These are phyloP conservation scores for Fusarium siculi DNA, from an alignment of 2,329 filamentous ascomycete species.

Conservation along the genomic window DNA sequence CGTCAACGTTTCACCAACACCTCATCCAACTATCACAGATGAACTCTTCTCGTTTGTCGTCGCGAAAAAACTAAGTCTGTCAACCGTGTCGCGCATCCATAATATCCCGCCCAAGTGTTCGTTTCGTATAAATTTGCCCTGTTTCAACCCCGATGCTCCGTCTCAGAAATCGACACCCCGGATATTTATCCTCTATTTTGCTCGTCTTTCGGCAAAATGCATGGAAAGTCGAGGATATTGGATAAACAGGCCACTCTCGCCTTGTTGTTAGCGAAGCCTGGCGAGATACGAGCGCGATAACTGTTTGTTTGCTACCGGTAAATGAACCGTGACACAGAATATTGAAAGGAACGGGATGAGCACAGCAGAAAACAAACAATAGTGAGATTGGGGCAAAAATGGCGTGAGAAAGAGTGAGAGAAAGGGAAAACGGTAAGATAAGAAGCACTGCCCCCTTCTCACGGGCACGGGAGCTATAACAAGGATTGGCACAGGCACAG, in stretches of 20 bases:
- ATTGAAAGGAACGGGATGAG: neutral
- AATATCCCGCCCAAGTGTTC: conserved; percentile 4
- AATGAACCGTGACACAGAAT: neutral
- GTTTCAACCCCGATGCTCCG: neutral
- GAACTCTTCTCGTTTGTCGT: neutral
- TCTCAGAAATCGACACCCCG: neutral
- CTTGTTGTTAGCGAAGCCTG: neutral
- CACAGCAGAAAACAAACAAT: neutral
- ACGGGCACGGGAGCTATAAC: neutral
- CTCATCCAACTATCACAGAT: neutral
- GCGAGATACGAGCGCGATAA: neutral
- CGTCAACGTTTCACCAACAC: neutral
- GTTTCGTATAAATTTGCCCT: conserved; percentile 8
- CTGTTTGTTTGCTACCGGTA: neutral
- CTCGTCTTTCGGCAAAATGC: neutral
- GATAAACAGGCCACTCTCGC: neutral
- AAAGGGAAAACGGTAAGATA: neutral
- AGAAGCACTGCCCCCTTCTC: conserved; percentile 29
- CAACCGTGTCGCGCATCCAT: conserved; percentile 1
- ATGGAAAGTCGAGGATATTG: neutral
- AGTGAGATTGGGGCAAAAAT: neutral
- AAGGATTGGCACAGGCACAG: neutral
- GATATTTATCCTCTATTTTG: neutral
- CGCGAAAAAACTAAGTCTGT: neutral
- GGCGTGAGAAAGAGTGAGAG: neutral